Evolutionary conservation across 805 yeast genomes (phyloP).

Genomic region (Ogataea ganodermae): DNA sequence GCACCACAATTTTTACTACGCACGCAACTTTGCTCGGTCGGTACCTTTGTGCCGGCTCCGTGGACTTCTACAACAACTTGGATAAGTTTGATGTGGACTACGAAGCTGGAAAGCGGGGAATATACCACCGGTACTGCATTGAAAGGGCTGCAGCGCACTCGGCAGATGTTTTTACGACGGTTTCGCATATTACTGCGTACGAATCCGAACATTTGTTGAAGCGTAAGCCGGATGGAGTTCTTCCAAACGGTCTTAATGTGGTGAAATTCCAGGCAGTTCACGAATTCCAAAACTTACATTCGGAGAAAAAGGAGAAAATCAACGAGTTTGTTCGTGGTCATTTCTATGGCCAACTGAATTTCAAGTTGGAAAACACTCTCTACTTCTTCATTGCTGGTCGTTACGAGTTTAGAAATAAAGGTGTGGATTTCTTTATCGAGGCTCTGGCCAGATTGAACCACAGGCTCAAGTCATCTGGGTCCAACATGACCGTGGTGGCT

Average conservation of each 20-base stretch:
- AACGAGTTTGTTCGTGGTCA: slow-evolving; percentile 96
- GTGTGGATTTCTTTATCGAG: slow-evolving; percentile 94
- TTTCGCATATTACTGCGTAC: slow-evolving; percentile 94
- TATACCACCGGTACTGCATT: slow-evolving; percentile 94
- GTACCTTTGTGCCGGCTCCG: slow-evolving; percentile 93
- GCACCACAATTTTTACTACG: slow-evolving; percentile 93
- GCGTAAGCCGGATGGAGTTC: slow-evolving; percentile 96
- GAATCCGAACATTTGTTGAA: slow-evolving; percentile 91
- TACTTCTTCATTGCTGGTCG: slow-evolving; percentile 97
- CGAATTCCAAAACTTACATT: slow-evolving; percentile 96
- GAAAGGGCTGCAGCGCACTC: slow-evolving; percentile 96
- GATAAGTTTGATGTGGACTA: slow-evolving; percentile 90
- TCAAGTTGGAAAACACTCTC: slow-evolving; percentile 88
- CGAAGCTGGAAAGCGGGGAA: slow-evolving; percentile 97
- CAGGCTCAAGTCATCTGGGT: slow-evolving; percentile 74
- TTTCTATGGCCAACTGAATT: slow-evolving; percentile 94
- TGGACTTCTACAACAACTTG: slow-evolving; percentile 91
- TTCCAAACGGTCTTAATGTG: slow-evolving; percentile 95
- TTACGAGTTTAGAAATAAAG: slow-evolving; percentile 94
- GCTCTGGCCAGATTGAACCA: slow-evolving; percentile 90
- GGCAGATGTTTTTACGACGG: slow-evolving; percentile 96
- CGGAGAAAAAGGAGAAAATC: slow-evolving; percentile 84
- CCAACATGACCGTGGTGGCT: slow-evolving; percentile 92
- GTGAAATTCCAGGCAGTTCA: slow-evolving; percentile 96
- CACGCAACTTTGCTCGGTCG: slow-evolving; percentile 96